These are phyloP conservation scores for Peronosclerospora sorghi DNA, from an alignment of 352 stramenopile species.

Conservation along the genomic window DNA sequence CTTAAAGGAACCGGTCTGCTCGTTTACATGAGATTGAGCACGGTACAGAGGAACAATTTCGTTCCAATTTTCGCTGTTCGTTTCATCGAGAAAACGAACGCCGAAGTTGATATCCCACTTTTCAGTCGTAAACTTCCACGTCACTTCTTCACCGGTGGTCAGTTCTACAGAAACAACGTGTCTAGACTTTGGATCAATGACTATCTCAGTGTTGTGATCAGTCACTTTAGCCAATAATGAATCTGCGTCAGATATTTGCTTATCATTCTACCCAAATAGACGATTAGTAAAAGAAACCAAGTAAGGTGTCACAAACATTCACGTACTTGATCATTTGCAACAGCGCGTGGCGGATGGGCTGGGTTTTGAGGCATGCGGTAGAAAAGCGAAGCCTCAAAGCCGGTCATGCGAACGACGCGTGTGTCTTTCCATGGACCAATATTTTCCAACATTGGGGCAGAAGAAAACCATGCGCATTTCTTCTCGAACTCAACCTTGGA, in stretches of 20 bases:
- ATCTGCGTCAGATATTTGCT: conserved; percentile 20
- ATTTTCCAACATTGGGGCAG: conserved; percentile 23
- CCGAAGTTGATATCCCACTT: conserved; percentile 46
- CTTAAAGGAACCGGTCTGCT: conserved; percentile 31
- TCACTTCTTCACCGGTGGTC: conserved; percentile 23
- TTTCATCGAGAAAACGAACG: conserved; percentile 32
- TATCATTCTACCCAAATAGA: neutral
- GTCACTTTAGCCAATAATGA: conserved; percentile 18
- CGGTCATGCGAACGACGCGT: conserved; percentile 38
- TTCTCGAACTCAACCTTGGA: conserved; percentile 29
- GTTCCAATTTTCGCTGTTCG: conserved; percentile 21
- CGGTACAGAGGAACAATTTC: conserved; percentile 29
- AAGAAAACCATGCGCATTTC: conserved; percentile 42
- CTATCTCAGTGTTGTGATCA: conserved; percentile 20
- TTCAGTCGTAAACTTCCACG: conserved; percentile 42
- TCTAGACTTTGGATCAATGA: conserved; percentile 26
- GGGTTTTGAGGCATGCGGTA: conserved; percentile 42
- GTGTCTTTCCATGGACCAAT: conserved; percentile 45
- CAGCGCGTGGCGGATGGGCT: conserved; percentile 15
- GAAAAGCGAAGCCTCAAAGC: conserved; percentile 27
- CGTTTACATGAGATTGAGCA: conserved; percentile 16
- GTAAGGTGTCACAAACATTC: neutral
- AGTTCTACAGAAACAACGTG: conserved; percentile 46
- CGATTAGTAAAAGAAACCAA: neutral
- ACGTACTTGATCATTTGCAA: conserved; percentile 10